These are phyloP conservation scores for Ochetophila trinervis DNA, from an alignment of 306 rosid genomes.

Conservation along the genomic window DNA sequence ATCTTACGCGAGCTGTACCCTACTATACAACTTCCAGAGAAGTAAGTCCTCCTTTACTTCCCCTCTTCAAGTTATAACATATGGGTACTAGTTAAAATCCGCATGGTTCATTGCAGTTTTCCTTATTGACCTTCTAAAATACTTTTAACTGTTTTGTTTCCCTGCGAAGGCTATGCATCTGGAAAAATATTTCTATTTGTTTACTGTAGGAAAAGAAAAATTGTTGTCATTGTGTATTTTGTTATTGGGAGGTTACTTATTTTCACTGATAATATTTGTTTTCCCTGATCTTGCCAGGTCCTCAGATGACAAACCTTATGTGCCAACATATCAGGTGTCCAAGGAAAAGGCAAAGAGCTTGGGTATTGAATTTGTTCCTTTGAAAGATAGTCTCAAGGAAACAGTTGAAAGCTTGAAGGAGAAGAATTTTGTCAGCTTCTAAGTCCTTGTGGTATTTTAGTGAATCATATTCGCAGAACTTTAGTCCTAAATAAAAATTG, in stretches of 20 bases:
- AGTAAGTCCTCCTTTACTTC: slow-evolving; percentile 36
- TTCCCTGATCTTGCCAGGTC: slow-evolving; percentile 40
- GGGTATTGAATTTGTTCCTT: slow-evolving; percentile 64
- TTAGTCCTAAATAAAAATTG: too few species aligned
- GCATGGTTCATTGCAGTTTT: neutral
- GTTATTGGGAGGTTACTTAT: too few species aligned
- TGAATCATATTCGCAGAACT: too few species aligned
- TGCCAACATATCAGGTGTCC: slow-evolving; percentile 47
- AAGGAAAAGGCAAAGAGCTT: slow-evolving; percentile 60
- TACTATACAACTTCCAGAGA: slow-evolving; percentile 48
- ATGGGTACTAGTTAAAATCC: too few species aligned
- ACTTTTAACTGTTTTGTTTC: neutral
- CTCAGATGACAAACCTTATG: slow-evolving; percentile 33
- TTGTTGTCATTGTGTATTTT: too few species aligned
- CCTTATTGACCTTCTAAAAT: neutral
- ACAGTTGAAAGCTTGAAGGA: slow-evolving; percentile 71
- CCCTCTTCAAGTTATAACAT: neutral
- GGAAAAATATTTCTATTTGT: too few species aligned
- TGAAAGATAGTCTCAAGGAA: slow-evolving; percentile 51
- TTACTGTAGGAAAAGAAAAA: too few species aligned
- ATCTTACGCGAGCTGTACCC: slow-evolving; percentile 56
- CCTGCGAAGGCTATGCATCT: too few species aligned
- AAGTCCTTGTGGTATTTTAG: neutral
- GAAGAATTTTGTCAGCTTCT: slow-evolving; percentile 47
- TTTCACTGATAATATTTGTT: too few species aligned